Evolutionary conservation across 2,329 filamentous ascomycete genomes (phyloP), one percentile per base, ranked within the genome.

Genomic region (Scedosporium boydii): DNA sequence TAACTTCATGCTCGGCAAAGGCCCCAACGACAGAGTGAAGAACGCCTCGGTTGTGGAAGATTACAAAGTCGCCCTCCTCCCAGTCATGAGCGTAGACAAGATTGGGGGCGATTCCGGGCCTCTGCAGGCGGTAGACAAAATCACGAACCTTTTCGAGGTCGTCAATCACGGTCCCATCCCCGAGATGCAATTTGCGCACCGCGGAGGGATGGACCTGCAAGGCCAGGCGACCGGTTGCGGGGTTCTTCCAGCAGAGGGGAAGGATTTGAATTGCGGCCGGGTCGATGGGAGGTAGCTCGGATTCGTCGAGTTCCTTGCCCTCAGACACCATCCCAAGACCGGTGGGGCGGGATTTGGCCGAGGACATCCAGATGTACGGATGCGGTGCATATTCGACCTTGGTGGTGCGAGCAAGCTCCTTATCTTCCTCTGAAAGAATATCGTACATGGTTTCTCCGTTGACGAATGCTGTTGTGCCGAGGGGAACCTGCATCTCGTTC

Each of bases 351-450:
- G 87, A 87, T 68, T 83, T 84, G 56, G 89, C 87, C 26, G 78
- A 72, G 63, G 81, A 85, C 87, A 93, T 93, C 89, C 89, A 93
- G 65, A 93, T 84, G 73, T 93, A 93, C 4, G 89, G 89, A 68
- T 93, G 89, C 2, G 89, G 81, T 0, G 89, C 88, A 70, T 93
- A 93, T 73, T 92, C 88, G 56, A 91, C 82, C 63, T 79, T 83
- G 21, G 87, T 87, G 4, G 79, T 83, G 59, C 85, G 81, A 1
- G 80, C 88, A 67, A 92, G 89, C 55, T 81, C 79, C 71, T 90
- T 83, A 68, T 91, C 87, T 53, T 81, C 80, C 0, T 83, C 78
- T 14, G 82, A 86, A 9, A 93, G 79, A 12, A 81, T 70, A 58
- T 89, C 82, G 73, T 86, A 91, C 84, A 89, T 90, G 44, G 80